Conservation (phyloP, 345 rosid species). For the Noccaea caerulescens region DNA sequence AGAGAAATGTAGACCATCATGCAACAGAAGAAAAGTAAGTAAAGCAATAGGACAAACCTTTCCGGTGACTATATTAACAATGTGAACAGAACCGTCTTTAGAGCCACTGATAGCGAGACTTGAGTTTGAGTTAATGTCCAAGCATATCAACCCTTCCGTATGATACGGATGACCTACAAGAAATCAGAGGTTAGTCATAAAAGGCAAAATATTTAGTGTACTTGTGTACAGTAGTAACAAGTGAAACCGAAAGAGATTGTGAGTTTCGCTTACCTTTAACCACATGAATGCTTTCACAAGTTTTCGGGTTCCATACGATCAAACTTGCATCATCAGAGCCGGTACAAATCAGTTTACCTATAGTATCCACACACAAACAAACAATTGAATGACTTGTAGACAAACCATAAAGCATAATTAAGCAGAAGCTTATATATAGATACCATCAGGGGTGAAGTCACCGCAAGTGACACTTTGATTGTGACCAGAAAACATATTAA, state of each 20-base stretch:
- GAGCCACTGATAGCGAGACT: conserved; percentile 83
- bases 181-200: conserved; percentile 18
- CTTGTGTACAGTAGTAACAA: background rate
- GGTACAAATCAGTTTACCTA: conserved; percentile 87
- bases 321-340: conserved; percentile 92
- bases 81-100: conserved; percentile 69
- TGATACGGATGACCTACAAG: conserved; percentile 83
- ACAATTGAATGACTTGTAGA: background rate
- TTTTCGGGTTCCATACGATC: conserved; percentile 90
- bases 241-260: background rate
- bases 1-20: no score
- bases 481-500: conserved; percentile 83
- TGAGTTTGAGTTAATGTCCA: conserved; percentile 79
- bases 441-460: conserved; percentile 96
- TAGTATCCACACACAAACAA: conserved; percentile 25
- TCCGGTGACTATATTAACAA: conserved; percentile 80
- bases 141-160: conserved; percentile 74
- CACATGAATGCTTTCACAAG: conserved; percentile 71
- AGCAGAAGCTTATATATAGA: conserved; percentile 16
- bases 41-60: conserved; percentile 55
- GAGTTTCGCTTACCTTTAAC: conserved; percentile 58
- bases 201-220: background rate
- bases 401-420: background rate
- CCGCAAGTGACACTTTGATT: conserved; percentile 77
- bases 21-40: background rate